Base-by-base conservation (phyloP, 2,329 filamentous ascomycete species). In the Ceratocystiopsis brevicomis region DNA sequence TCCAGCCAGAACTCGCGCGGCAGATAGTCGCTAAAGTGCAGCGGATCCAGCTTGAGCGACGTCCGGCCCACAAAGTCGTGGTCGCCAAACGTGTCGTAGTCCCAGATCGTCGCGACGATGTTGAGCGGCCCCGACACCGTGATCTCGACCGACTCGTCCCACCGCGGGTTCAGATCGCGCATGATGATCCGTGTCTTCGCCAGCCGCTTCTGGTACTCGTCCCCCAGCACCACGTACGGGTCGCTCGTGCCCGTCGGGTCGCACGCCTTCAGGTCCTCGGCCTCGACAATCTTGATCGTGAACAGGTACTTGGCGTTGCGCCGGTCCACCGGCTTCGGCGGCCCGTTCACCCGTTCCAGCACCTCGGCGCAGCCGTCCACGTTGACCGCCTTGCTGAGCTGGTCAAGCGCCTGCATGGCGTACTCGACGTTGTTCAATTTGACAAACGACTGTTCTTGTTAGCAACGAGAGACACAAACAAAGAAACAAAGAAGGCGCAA, bases 371-470 rank as follows among this genome's bases (percentile, higher is more conserved):
- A 95, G 12, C 73, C 80, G 57, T 98, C 90, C 13, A 93, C 86
- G 53, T 95, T 87, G 67, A 96, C 84, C 46, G 79, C 76, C 55
- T 74, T 78, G 57, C 96, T 88, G 8, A 98, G 69, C 58, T 82
- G 85, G 57, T 98, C 90, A 42, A 98, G 70, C 55, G 93, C 84
- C 45, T 86, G 73, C 62, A 93, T 86, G 6, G 87, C 88, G 60
- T 85, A 96, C 61, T 95, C 88, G 50, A 98, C 78, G 55, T 98
- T 93, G 67, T 98, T 98, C 52, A 98, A 72, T 61, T 96, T 98
- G 48, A 98, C 86, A 53, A 98, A 81, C 6, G 87, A 95, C 83
- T 94, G 51, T 34, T n/a, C n/a, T 40, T 30, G 25, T 30, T 11
- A 30, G 25, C n/a, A n/a, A 21, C 21, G 21, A 8, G 21, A n/a